Percentiles rank a stretch among this genome's conserved stretches.
Evolutionary conservation across 352 stramenopile genomes (phyloP).

Genomic region (Globisporangium recalcitrans): DNA sequence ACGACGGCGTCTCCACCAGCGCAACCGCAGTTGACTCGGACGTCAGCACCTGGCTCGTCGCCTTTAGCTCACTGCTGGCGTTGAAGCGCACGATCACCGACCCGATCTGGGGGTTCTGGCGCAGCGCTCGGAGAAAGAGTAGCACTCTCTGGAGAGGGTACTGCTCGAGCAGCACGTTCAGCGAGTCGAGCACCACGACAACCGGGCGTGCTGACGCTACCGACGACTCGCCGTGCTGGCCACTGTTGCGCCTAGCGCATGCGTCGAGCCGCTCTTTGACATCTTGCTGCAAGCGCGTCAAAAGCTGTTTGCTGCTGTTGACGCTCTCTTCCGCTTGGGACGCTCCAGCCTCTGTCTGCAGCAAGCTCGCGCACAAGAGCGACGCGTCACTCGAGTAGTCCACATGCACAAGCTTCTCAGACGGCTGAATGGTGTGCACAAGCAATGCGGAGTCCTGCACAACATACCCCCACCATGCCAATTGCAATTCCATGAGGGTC

Average conservation of each 20-base stretch:
- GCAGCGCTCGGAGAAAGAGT: conserved; percentile 36
- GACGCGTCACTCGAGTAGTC: conserved; percentile 38
- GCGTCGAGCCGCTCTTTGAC: conserved; percentile 22
- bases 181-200: conserved; percentile 59
- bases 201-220: conserved; percentile 24
- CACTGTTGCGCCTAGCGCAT: not conserved
- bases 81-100: conserved; percentile 50
- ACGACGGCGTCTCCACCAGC: conserved; percentile 51
- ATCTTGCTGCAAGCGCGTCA: conserved; percentile 24
- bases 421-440: conserved; percentile 12
- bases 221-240: not conserved
- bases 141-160: conserved; percentile 37
- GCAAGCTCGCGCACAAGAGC: conserved; percentile 17
- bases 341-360: not conserved
- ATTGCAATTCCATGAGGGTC: not conserved
- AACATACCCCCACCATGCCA: not conserved
- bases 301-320: conserved; percentile 14
- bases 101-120: conserved; percentile 25
- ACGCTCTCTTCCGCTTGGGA: not conserved
- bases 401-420: conserved; percentile 32
- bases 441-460: conserved; percentile 26
- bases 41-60: conserved; percentile 25
- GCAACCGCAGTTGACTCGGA: conserved; percentile 42
- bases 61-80: conserved; percentile 20
- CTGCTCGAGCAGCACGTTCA: conserved; percentile 56